Conservation (phyloP, 179 eudicot species). For the Carnegiea gigantea region DNA sequence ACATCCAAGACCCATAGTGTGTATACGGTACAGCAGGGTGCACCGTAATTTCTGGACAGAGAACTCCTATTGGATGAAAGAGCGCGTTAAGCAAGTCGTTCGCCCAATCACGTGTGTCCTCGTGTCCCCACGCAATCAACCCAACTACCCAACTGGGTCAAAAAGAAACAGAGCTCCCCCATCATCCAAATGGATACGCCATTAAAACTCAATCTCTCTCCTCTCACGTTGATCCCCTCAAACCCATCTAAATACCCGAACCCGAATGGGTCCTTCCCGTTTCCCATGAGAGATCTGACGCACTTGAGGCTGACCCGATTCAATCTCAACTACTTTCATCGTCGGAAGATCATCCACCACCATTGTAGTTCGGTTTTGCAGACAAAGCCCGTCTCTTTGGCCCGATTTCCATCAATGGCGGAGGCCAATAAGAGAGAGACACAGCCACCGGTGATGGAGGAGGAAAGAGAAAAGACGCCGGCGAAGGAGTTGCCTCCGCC, state of each 20-base stretch:
- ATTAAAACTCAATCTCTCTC: slow-evolving; percentile 13
- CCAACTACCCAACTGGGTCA: background rate
- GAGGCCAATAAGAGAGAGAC: slow-evolving; percentile 11
- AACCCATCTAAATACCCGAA: background rate
- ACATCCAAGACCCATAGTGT: too few relatives aligned
- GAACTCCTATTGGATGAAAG: background rate
- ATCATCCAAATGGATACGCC: slow-evolving; percentile 2
- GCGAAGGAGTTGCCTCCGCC: slow-evolving; percentile 31
- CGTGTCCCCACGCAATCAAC: background rate
- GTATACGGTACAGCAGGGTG: too few relatives aligned
- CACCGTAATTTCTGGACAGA: too few relatives aligned
- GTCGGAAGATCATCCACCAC: background rate
- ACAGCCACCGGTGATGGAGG: background rate
- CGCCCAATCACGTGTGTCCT: background rate
- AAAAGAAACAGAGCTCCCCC: background rate
- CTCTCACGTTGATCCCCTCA: background rate
- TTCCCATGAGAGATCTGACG: slow-evolving; percentile 23
- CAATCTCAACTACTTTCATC: slow-evolving; percentile 13
- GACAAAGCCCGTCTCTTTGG: slow-evolving; percentile 13
- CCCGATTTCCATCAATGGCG: slow-evolving; percentile 9
- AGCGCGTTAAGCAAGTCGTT: background rate
- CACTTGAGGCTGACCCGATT: slow-evolving; percentile 15
- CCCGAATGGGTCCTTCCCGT: background rate
- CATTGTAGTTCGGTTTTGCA: slow-evolving; percentile 10
- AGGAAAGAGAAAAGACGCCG: background rate